Conservation (phyloP, 139 green algal species). For the Chlamydomonas incerta region DNA sequence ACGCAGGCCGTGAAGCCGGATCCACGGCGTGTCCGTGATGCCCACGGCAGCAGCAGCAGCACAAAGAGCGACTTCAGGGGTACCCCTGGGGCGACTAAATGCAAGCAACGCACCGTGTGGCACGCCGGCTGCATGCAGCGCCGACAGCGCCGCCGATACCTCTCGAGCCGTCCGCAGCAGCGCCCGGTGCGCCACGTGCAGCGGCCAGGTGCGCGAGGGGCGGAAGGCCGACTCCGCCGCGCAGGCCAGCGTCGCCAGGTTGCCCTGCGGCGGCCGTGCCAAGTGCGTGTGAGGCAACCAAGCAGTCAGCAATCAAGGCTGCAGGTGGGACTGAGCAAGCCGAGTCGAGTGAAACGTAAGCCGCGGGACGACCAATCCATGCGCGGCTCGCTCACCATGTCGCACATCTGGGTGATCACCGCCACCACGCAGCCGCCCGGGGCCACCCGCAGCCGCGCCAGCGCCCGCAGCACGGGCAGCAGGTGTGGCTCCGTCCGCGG, state of each 20-base stretch:
- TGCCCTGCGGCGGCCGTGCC: background rate
- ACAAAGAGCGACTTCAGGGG: too few species aligned
- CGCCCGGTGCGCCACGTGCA: slow-evolving; percentile 25
- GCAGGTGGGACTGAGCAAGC: too few species aligned
- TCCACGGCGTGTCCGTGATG: too few species aligned
- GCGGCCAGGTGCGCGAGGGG: background rate
- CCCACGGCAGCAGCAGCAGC: too few species aligned
- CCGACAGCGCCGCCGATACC: slow-evolving; percentile 20
- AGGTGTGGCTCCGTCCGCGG: too few species aligned
- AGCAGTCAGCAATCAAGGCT: too few species aligned
- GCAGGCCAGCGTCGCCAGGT: background rate
- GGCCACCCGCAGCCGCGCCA: background rate
- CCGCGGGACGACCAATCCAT: too few species aligned
- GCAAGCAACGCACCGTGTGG: slow-evolving; percentile 9
- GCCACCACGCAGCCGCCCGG: background rate
- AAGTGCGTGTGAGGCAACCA: background rate
- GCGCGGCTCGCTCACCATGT: too few species aligned
- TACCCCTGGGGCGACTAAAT: too few species aligned
- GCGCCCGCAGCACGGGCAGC: background rate
- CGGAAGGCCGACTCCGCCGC: background rate
- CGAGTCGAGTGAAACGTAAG: too few species aligned
- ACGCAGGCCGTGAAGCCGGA: too few species aligned
- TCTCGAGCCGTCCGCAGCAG: slow-evolving; percentile 47
- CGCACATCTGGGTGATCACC: background rate
- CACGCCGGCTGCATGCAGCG: slow-evolving; percentile 66